Conservation (phyloP, 2,329 filamentous ascomycete genomes). For the Trichoderma harzianum region DNA sequence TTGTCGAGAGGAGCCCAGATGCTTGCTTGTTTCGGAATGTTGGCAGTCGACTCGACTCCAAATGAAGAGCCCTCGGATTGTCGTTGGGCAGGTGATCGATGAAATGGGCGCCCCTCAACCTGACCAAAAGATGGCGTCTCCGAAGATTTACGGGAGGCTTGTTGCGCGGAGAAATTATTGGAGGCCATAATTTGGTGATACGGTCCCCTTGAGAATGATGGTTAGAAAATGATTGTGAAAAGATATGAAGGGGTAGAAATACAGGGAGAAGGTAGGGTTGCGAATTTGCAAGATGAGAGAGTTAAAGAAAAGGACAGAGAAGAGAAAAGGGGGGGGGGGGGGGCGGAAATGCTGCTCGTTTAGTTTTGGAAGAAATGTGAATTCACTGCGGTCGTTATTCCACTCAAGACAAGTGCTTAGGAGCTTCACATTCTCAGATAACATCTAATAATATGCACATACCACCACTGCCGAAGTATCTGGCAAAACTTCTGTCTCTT, state of each 20-base stretch:
- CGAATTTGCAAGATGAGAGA: not conserved
- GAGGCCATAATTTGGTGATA: not conserved
- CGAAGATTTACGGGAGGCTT: not conserved
- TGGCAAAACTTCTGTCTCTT: too few species aligned
- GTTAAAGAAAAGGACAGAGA: not conserved
- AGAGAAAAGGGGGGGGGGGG: too few species aligned
- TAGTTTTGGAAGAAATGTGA: too few species aligned
- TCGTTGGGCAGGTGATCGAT: not conserved
- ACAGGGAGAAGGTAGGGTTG: not conserved
- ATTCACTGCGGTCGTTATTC: too few species aligned
- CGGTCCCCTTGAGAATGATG: fast-evolving
- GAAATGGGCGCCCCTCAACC: fast-evolving
- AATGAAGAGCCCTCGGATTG: not conserved
- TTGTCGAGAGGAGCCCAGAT: not conserved
- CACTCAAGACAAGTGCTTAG: not conserved
- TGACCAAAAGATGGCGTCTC: not conserved
- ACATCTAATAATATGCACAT: not conserved
- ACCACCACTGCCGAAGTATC: not conserved
- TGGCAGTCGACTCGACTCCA: not conserved
- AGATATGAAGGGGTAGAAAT: not conserved
- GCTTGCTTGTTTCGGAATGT: not conserved
- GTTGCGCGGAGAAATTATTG: not conserved
- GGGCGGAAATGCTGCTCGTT: too few species aligned
- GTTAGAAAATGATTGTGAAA: not conserved
- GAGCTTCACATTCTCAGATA: not conserved